phyloP scores from a whole-genome alignment of 83 land plant genomes.

The Thuja plicata region DNA sequence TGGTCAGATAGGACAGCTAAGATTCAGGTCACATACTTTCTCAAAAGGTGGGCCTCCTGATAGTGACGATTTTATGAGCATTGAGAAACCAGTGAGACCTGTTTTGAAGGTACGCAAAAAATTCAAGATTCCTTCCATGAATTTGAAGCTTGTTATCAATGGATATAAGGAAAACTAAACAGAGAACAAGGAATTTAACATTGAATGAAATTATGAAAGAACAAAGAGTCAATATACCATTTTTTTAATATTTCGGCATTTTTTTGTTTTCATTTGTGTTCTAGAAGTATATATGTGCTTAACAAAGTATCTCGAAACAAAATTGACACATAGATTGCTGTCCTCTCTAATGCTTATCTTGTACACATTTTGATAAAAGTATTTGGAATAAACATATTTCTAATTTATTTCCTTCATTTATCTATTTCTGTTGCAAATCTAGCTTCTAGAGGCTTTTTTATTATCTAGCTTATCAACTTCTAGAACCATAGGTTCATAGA shows the following conservation, averaged over 20 bases:
- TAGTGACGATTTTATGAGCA: slow-evolving; percentile 94
- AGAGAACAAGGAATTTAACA: neutral
- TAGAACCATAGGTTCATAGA: neutral
- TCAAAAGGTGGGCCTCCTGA: slow-evolving; percentile 93
- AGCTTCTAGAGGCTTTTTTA: too few species aligned
- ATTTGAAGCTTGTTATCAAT: neutral
- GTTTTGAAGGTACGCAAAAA: slow-evolving; percentile 72
- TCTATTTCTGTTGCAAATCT: neutral
- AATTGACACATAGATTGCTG: neutral
- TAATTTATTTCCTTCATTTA: neutral
- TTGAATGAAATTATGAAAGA: neutral
- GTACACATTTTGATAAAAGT: neutral
- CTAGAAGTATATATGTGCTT: neutral
- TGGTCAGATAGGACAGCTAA: slow-evolving; percentile 90
- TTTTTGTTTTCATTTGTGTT: neutral
- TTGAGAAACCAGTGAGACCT: slow-evolving; percentile 88
- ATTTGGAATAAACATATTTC: neutral
- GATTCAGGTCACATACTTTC: slow-evolving; percentile 87
- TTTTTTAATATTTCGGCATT: neutral
- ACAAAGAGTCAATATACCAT: neutral
- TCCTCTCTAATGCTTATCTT: neutral
- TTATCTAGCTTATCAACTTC: neutral
- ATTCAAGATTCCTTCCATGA: neutral
- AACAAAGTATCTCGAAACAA: neutral
- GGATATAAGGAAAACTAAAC: slow-evolving; percentile 1